Evolutionary conservation across 345 rosid species (phyloP), one percentile per base, ranked within the genome.

Genomic region (Citrus sp.): DNA sequence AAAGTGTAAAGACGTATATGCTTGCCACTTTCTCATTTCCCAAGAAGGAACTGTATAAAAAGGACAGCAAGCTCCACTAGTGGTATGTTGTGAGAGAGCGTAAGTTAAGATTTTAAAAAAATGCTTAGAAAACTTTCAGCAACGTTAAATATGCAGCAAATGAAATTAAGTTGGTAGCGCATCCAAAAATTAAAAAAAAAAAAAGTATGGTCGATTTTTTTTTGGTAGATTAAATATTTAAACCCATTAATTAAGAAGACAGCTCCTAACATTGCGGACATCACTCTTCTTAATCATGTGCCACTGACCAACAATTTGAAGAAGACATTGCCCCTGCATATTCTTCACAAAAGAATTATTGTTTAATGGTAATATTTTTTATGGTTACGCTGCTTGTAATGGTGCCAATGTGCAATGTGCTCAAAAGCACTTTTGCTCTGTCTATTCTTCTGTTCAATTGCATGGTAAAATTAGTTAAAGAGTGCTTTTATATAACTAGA

Each of bases 191-290:
- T 10, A 42, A 10, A 10, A 42, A 2, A 0, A n/a, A 42, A 42
- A 42, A 12, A 40, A 40, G 46, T 9, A 9, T 42, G 51, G 4
- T 12, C 13, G 16, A 9, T 3, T 42, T 42, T 42, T 10, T 12
- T 42, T 42, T 46, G 18, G 51, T 14, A 32, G 40, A 75, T 60
- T 27, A 35, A 59, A 12, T 28, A 34, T 19, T 40, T 59, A 4
- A 68, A 32, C 62, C 5, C 64, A 28, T 51, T 59, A 27, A 74
- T 51, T 16, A 62, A 71, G 77, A 25, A 66, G 74, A 76, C 61
- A 80, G 51, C 40, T 84, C 80, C 85, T 75, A 37, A 64, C 69
- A 68, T 80, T 30, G 22, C n/a, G 85, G 89, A 79, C 46, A 28
- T 67, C 55, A 81, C n/a, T 40, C 62, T 22, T 32, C 77, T 46